Evolutionary conservation across 2,329 filamentous ascomycete genomes (phyloP), one percentile per base, ranked within the genome.

Genomic region (Amesomyces nigricolor): DNA sequence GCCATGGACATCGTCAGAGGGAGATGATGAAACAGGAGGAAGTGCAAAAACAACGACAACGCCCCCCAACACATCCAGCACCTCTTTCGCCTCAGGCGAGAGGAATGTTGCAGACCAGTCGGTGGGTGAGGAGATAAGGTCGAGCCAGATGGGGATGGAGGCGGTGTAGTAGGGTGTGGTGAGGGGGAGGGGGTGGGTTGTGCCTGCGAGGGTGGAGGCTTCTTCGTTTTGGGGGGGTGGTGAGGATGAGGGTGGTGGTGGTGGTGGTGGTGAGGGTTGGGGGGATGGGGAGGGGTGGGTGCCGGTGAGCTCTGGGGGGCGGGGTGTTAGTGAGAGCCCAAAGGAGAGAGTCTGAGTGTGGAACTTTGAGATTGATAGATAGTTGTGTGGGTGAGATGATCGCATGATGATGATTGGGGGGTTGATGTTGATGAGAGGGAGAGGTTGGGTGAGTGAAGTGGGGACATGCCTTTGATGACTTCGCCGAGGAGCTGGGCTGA

Each of bases 141-240:
- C 85, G n/a, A 87, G 74, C 85, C 85, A 88, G 61, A 87, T 74
- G 43, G 84, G 82, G 3, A 87, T 73, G 0, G 73, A 73, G 51
- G 81, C 76, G 22, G 70, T 75, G 72, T 87, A 87, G 72, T 87
- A 87, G 13, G 72, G 63, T 17, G 82, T 87, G 58, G 75, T 74
- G 53, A 87, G 70, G 8, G 70, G 57, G 32, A 84, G 75, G 43
- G 70, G 67, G 63, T 86, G 83, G 14, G 83, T 82, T 35, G 75
- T 77, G 26, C 85, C 84, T 1, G 84, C 83, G 32, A 85, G 71
- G 2, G 74, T 2, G 71, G 65, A 7, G 67, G 69, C 14, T 71
- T 64, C 30, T 38, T 30, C 29, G 19, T 70, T 70, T 32, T 30
- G 71, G 16, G 37, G n/a, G 13, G 32, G 19, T 53, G 42, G 4